Base-by-base conservation (phyloP, 805 yeast genomes). In the Candida chauliodis region DNA sequence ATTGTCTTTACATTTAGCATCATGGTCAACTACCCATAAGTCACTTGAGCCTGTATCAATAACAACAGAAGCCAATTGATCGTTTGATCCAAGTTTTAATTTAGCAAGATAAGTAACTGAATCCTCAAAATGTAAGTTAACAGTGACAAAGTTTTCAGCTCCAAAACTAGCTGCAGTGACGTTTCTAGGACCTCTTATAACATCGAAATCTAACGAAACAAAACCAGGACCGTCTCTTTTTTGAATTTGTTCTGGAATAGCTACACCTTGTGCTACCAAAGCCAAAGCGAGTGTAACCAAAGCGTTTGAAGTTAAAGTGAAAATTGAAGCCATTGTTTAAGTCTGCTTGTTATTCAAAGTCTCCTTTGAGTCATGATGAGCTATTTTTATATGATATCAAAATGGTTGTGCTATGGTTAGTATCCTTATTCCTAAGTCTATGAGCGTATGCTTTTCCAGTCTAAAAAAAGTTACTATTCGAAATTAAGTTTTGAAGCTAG, bases 21-120 rank as follows among this genome's bases (percentile, higher is more conserved):
- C 14, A 46, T 51, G 35, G 20, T 50, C 61, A 8, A 55, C 47
- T 22, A 56, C 48, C 61, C 61, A 56, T 22, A 53, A 48, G 27
- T 56, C 61, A 5, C 58, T 47, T 6, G 55, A 50, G 3, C 59
- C 61, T n/a, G 58, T 56, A 36, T 56, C 61, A 24, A 56, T 31
- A 32, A 44, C 40, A n/a, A 49, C 55, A 6, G 43, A 42, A 24
- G 52, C 41, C 14, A 47, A 48, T 32, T 46, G 46, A 5, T 30
- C 29, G 25, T 45, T 39, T 30, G 52, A 47, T n/a, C 51, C 51
- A 20, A 43, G 21, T n/a, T 13, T n/a, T 28, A 42, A 22, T 17
- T 35, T 17, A 3, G 38, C 33, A 21, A 23, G 28, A 19, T 34
- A 42, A 8, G 32, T 26, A 9, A 31, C 33, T 7, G 21, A 30